These are phyloP conservation scores for Eimeria mitis DNA, from an alignment of 169 alveolate genomes.

Conservation along the genomic window DNA sequence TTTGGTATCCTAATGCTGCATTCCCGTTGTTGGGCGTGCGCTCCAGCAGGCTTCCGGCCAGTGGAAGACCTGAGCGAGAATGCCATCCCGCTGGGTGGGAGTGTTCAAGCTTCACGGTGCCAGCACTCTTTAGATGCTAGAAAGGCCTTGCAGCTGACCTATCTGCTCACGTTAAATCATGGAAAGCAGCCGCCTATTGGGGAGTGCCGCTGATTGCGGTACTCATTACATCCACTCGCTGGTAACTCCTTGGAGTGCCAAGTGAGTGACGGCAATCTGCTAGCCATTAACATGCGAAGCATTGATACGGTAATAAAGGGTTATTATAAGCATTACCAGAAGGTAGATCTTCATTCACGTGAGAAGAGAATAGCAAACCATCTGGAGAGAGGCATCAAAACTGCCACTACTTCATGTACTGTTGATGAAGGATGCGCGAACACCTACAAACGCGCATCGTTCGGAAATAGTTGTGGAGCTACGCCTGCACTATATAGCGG, in stretches of 20 bases:
- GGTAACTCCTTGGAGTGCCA: conserved; percentile 29
- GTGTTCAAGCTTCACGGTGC: neutral
- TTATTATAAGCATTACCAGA: neutral
- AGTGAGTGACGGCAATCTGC: conserved; percentile 5
- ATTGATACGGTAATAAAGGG: neutral
- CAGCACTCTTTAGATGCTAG: neutral
- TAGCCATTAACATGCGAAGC: neutral
- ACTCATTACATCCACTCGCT: conserved; percentile 9
- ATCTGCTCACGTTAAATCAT: neutral
- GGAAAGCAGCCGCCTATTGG: neutral
- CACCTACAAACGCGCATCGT: neutral
- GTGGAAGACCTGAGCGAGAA: neutral
- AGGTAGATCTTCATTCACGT: neutral
- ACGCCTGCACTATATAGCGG: neutral
- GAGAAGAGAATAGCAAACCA: neutral
- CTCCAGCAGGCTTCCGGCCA: neutral
- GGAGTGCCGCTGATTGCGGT: conserved; percentile 36
- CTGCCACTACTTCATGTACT: neutral
- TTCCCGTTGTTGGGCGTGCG: neutral
- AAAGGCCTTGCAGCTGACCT: neutral
- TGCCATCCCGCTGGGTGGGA: neutral
- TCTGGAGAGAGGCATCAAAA: too few species aligned
- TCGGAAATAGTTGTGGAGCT: neutral
- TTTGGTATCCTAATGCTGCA: neutral
- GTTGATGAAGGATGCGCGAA: neutral